Evolutionary conservation across 139 green algal genomes (phyloP), one percentile per base, ranked within the genome.

Genomic region (Choricystis sp.): DNA sequence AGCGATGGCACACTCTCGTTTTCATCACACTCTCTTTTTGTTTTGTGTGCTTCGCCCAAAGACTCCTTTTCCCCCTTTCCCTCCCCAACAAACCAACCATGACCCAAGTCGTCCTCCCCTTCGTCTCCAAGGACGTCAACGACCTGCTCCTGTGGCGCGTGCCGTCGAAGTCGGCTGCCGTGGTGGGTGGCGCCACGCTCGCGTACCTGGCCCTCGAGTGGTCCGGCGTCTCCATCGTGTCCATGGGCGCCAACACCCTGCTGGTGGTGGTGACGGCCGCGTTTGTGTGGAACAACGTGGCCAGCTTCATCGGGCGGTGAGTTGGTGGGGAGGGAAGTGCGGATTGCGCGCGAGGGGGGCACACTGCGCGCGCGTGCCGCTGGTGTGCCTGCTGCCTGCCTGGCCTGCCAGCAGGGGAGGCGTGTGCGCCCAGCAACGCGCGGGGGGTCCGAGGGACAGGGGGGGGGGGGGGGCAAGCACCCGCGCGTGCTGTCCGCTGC

Each of bases 131-230:
- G 40, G 40, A 52, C 9, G 74, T 80, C 22, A 67, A 80, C 30
- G 67, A 72, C 31, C 40, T 80, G 21, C 48, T 80, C 29, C 61
- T 80, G 40, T 80, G 74, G 74, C 60, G 68, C 26, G 71, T 78
- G 26, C 40, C 56, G 16, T 24, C 28, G 14, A 67, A 69, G 64
- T 65, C 40, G 29, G 74, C 67, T 5, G 29, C 49, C 19, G 66
- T 73, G 19, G 72, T 80, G 26, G 71, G 31, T n/a, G 62, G 25
- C 40, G 29, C 66, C 30, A 75, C 74, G 3, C 1, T 66, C 1
- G 31, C 26, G 1, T 80, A 80, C 66, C 20, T 80, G 3, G 14
- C 78, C 55, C 63, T 77, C 26, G 61, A 72, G 30, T 67, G 61
- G 61, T 52, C 40, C 40, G 40, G 40, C 40, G 9, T 52, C 9